Evolutionary conservation across 2,329 filamentous ascomycete genomes (phyloP), one percentile per base, ranked within the genome.

Genomic region (Geosmithia putterillii): DNA sequence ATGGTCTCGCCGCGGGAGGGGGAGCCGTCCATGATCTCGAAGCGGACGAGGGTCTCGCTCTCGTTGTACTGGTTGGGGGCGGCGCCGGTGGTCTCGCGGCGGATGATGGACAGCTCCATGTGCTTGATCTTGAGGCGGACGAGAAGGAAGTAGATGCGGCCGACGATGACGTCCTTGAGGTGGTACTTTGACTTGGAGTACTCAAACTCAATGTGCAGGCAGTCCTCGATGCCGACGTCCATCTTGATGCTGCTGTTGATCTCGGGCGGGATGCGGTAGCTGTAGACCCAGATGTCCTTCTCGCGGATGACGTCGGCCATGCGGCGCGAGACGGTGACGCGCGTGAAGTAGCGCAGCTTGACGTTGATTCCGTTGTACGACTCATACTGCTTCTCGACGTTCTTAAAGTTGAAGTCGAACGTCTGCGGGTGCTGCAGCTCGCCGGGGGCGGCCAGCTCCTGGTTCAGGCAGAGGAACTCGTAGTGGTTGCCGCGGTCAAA

Each of bases 1-100:
- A 98, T 98, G 2, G 92, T 96, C 69, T 74, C 80, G 75, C 86
- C 88, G 70, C 92, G 76, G 43, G 89, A 95, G 28, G 92, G 92
- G n/a, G 90, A 96, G 47, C 92, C 92, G 61, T 98, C 92, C 92
- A 98, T 98, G 59, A 98, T 98, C 83, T 98, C 92, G 55, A 98
- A 98, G 51, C 94, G 80, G 45, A 98, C 92, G 54, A 98, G 68
- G 3, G 92, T 98, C 67, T 98, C 92, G 65, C 89, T 96, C 70
- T 98, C 94, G 61, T 98, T 98, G 68, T 98, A 98, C 65, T 98
- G 94, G 61, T 98, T 98, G 7, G 92, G 92, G 19, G 92, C 87
- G 5, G 88, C 87, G 44, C 94, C 92, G 1, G 92, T 98, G 2
- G 92, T 98, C 67, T 98, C 92, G 54, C 94, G 74, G 52, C 94